Evolutionary conservation across 805 yeast genomes (phyloP).

Genomic region (Pichia nanzhaoensis): DNA sequence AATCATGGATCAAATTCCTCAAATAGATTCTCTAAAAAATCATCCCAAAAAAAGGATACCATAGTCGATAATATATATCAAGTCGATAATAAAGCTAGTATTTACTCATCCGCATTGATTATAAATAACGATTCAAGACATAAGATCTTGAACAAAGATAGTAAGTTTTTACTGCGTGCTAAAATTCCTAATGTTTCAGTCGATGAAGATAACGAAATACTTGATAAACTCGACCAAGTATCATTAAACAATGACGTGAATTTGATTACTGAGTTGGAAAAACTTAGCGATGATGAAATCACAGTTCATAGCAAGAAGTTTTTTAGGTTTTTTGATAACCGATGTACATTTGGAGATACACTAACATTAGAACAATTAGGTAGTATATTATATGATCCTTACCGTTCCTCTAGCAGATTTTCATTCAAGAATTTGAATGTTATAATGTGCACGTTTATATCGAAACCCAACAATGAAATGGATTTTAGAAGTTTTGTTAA

Average conservation of each 20-base stretch:
- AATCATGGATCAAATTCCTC: not conserved
- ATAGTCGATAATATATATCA: not conserved
- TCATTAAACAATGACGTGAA: conserved; percentile 4
- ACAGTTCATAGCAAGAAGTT: conserved; percentile 21
- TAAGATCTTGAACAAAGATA: not conserved
- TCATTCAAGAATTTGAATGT: conserved; percentile 15
- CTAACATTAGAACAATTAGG: conserved; percentile 15
- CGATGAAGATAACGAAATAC: conserved; percentile 9
- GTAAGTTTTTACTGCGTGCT: conserved; percentile 3
- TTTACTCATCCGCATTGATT: conserved; percentile 19
- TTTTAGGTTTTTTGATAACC: conserved; percentile 15
- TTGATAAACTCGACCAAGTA: not conserved
- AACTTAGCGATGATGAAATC: conserved; percentile 14
- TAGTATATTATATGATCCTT: conserved; percentile 21
- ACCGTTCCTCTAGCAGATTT: conserved; percentile 17
- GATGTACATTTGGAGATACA: conserved; percentile 14
- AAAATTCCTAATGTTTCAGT: conserved; percentile 17
- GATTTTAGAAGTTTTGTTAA: conserved; percentile 26
- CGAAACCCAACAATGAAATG: conserved; percentile 13
- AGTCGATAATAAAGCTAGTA: conserved; percentile 3
- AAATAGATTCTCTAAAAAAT: not conserved
- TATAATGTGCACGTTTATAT: conserved; percentile 19
- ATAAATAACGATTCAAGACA: not conserved
- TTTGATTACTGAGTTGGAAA: conserved; percentile 14
- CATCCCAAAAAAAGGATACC: not conserved